Base-by-base conservation (phyloP, 371 early-diverging fungal genomes). In the Apophysomyces trapeziformis region DNA sequence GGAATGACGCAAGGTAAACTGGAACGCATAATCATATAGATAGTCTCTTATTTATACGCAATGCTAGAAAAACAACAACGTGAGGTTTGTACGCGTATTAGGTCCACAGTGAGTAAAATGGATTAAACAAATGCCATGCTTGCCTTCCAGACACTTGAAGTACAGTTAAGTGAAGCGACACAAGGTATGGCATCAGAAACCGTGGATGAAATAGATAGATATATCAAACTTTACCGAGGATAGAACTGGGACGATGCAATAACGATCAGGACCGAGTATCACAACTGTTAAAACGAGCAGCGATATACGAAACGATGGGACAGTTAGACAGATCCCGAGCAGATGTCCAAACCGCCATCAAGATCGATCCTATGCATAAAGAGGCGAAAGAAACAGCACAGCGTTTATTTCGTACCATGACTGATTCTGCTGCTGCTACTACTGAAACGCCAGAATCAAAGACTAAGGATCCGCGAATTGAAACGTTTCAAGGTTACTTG, bases 331-430 rank as follows among this genome's bases (percentile, higher is more conserved):
- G 64, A 14, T 82, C 86, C 0, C 59, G 70, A 7, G 66, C 73
- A 21, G 86, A 85, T 60, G 58, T 81, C 14, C 70, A 73, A 45
- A 63, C 70, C 9, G 85, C 80, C 0, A 44, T 85, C 14, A 58
- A 74, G 32, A 63, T 71, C 13, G 77, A 85, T 64, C 61, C 71
- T 26, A n/a, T 16, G 16, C 71, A 85, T 47, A 46, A 68, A 18
- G 69, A 74, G n/a, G 73, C 77, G 4, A 73, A 82, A 65, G 57
- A 66, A 1, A 41, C 79, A 2, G 64, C 79, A 7, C 38, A 60
- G n/a, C 66, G 63, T 8, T 35, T 75, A 13, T 65, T 46, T 18
- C 32, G 32, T 26, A 26, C 32, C 3, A 26, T 26, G 32, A 26
- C 32, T 26, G 32, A 26, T 26, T 26, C 32, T 3, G 3, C 32